Evolutionary conservation across 2,329 filamentous ascomycete genomes (phyloP), one percentile per base, ranked within the genome.

Genomic region (Magnaporthales sp.): DNA sequence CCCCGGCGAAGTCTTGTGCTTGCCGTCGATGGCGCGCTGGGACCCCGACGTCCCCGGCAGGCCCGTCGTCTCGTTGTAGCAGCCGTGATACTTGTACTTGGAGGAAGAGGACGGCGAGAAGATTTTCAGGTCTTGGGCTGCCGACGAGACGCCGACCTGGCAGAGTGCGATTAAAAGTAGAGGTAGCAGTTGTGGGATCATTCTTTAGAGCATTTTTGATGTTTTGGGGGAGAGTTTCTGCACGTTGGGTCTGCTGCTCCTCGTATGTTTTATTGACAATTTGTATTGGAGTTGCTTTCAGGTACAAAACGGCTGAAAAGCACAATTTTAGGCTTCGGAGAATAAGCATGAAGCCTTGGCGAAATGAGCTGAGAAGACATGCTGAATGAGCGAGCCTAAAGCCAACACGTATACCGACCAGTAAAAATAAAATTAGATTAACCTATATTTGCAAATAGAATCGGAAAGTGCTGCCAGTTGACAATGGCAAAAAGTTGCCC

Each of bases 1-100:
- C 66, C 78, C 81, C 10, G 77, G 72, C 19, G 72, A 69, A 56
- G 80, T 77, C 67, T 78, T 73, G 69, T 78, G 77, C 62, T 72
- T 72, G 62, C 81, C 80, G 62, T 77, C 79, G 4, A 88, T 76
- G 19, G 85, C 83, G 71, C 78, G 80, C 63, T 68, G 73, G 62
- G 76, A 76, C 15, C 38, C 38, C 30, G 77, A 76, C 4, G 82
- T 78, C 68, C 75, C 74, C 15, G 74, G 68, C 15, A 83, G 71
- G 54, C 77, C 76, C n/a, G 78, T 80, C 2, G 84, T 86, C 72
- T 88, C 85, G 70, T 85, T 85, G 76, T 77, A 87, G 77, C 86
- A 88, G 67, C 85, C 85, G n/a, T 75, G 72, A 74, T 87, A 87
- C 19, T 66, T 69, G 75, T 85, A 87, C 61, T 71, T 73, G 46